Percentiles rank a stretch among this genome's conserved stretches.
Conservation (phyloP, 345 rosid genomes). For the Citrus medica region DNA sequence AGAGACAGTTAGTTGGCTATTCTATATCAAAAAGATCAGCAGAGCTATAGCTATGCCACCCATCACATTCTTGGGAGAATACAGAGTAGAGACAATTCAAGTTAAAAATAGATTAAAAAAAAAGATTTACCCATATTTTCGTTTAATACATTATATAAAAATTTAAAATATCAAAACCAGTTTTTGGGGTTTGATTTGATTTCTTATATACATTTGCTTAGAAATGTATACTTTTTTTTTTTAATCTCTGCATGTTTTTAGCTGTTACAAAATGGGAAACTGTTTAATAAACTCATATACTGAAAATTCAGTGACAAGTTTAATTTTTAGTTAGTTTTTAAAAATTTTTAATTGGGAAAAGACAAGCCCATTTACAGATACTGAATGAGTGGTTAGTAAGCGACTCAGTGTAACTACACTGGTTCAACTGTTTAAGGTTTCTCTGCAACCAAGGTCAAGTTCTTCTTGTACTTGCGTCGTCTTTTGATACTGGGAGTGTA, state of each 20-base stretch:
- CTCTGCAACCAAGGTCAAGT: constrained; percentile 20
- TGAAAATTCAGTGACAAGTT: not conserved
- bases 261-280: not conserved
- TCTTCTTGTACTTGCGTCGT: not conserved
- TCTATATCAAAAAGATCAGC: too few species aligned
- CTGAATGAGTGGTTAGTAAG: not conserved
- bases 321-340: not conserved
- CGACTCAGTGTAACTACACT: too few species aligned
- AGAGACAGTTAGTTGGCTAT: constrained; percentile 39
- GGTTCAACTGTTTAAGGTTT: constrained; percentile 5
- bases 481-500: not conserved
- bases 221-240: not conserved
- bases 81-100: not conserved
- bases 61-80: too few species aligned
- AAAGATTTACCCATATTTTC: not conserved
- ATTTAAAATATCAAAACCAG: too few species aligned
- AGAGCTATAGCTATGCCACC: too few species aligned
- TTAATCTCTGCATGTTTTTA: not conserved
- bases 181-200: not conserved
- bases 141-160: not conserved
- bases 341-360: not conserved
- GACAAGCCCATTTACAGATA: not conserved
- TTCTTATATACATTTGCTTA: not conserved
- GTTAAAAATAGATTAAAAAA: not conserved
- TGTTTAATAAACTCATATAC: not conserved